Percentiles rank a stretch among this genome's conserved stretches.
Conservation (phyloP, 1,139 yeast genomes). For the Geotrichum fermentans region DNA sequence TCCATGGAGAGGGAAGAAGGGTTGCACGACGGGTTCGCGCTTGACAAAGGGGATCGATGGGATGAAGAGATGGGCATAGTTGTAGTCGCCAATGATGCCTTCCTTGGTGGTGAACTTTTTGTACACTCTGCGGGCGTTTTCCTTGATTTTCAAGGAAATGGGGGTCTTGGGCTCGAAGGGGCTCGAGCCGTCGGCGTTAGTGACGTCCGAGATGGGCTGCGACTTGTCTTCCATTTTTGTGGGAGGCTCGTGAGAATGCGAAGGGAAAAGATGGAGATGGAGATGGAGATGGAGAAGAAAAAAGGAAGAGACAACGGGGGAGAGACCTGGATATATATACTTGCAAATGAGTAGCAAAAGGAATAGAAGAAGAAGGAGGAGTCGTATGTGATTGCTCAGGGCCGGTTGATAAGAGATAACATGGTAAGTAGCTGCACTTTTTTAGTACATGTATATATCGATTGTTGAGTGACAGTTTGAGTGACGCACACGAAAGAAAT, state of each 20-base stretch:
- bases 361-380: too few species aligned
- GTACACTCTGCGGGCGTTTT: constrained; percentile 14
- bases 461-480: too few species aligned
- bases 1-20: constrained; percentile 74
- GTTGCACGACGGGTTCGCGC: constrained; percentile 42
- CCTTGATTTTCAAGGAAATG: background rate
- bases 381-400: too few species aligned
- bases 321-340: too few species aligned
- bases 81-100: constrained; percentile 78
- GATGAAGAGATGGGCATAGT: constrained; percentile 68
- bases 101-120: constrained; percentile 49
- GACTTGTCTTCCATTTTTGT: constrained; percentile 12
- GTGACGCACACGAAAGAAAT: too few species aligned
- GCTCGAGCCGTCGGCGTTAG: background rate
- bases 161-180: constrained; percentile 7
- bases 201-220: constrained; percentile 3
- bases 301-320: background rate
- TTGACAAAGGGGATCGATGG: constrained; percentile 69
- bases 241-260: background rate
- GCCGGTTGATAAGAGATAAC: too few species aligned
- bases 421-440: too few species aligned
- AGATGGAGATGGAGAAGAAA: background rate
- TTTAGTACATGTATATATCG: too few species aligned
- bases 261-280: background rate
- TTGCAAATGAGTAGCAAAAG: too few species aligned